These are phyloP conservation scores for Coemansia sp. DNA, from an alignment of 192 early-diverging fungal species.

Conservation along the genomic window DNA sequence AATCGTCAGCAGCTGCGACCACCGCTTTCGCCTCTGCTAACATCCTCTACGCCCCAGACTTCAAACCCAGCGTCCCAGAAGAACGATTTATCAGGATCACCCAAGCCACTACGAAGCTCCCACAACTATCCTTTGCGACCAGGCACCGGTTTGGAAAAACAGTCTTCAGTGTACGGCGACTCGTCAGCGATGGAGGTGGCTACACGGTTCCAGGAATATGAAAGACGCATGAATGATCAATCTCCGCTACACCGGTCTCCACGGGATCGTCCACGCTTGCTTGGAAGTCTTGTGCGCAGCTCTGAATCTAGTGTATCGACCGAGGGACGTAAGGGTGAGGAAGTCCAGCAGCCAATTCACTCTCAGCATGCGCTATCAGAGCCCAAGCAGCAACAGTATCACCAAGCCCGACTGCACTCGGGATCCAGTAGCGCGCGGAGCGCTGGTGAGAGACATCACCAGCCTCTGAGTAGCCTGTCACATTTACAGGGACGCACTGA, in stretches of 20 bases:
- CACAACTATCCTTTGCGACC: slow-evolving; percentile 1
- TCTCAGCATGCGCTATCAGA: slow-evolving; percentile 3
- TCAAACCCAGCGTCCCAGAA: slow-evolving; percentile 1
- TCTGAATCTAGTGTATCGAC: not conserved
- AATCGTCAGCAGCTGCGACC: not conserved
- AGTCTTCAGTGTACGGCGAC: slow-evolving; percentile 13
- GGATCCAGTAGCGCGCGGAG: slow-evolving; percentile 10
- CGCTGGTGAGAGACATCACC: not conserved
- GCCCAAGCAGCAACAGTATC: slow-evolving; percentile 8
- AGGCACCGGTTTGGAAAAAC: slow-evolving; percentile 8
- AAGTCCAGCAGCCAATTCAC: not conserved
- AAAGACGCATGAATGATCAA: slow-evolving; percentile 14
- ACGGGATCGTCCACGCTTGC: slow-evolving; percentile 26
- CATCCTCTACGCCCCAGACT: not conserved
- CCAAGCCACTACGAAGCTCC: not conserved
- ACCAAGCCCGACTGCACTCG: slow-evolving; percentile 1
- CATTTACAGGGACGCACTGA: no score
- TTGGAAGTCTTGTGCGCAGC: no score
- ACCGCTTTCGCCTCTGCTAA: not conserved
- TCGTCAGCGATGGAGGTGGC: slow-evolving; percentile 25
- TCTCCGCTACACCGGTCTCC: slow-evolving; percentile 33
- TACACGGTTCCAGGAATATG: slow-evolving; percentile 38
- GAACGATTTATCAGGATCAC: slow-evolving; percentile 6
- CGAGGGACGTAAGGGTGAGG: not conserved
- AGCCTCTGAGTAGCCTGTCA: not conserved